Evolutionary conservation across 2,329 filamentous ascomycete species (phyloP).

Genomic region (Fusarium dimerum): DNA sequence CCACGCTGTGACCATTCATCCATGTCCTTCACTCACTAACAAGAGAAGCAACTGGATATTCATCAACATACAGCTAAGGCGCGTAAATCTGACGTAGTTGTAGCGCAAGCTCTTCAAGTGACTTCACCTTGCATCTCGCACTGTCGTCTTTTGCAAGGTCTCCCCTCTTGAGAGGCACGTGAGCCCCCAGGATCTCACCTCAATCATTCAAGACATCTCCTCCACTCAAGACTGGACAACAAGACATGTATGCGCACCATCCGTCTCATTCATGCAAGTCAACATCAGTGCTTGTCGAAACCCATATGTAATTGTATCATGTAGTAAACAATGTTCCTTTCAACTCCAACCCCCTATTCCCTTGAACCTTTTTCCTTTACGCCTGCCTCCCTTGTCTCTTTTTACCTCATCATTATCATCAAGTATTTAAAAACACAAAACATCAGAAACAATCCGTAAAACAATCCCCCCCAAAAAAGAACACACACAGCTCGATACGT

Average conservation of each 20-base stretch:
- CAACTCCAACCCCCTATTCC: not conserved
- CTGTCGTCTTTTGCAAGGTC: constrained; percentile 17
- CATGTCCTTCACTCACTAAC: no score
- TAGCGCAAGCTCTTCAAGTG: constrained; percentile 18
- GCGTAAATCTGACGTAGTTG: constrained; percentile 21
- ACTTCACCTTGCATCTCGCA: constrained; percentile 28
- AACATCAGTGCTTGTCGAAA: not conserved
- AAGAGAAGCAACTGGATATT: no score
- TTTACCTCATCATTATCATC: not conserved
- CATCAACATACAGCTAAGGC: not conserved
- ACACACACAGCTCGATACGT: not conserved
- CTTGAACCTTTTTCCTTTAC: not conserved
- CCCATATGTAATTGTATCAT: not conserved
- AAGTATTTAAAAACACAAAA: not conserved
- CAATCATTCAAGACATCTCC: not conserved
- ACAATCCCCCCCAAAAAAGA: not conserved
- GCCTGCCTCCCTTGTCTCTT: constrained; percentile 3
- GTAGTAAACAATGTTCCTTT: not conserved
- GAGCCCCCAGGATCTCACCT: not conserved
- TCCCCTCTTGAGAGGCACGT: constrained; percentile 16
- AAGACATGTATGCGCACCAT: not conserved
- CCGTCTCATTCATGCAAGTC: not conserved
- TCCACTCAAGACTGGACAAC: not conserved
- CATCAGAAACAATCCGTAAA: not conserved
- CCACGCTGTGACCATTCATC: not conserved